Base-by-base conservation (phyloP, 1,139 yeast species). In the Geotrichum citri-aurantii region DNA sequence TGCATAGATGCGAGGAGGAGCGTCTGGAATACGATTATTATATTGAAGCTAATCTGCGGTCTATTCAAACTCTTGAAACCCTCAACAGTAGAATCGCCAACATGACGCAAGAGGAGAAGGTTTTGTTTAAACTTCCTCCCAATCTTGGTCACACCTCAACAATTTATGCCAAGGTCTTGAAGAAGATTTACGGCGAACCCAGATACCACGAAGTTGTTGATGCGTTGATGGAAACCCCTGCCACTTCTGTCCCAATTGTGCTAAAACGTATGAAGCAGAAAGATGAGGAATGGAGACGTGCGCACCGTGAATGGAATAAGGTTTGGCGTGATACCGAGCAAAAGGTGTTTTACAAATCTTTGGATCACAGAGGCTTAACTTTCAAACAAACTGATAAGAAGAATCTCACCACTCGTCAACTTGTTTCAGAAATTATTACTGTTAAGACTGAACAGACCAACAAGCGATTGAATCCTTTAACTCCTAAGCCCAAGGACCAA, bases 271-370 rank as follows among this genome's bases (percentile, higher is more conserved):
- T 93, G 72, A 93, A 93, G 74, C 98, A 93, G 74, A 93, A 93
- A 75, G 99, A 95, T 71, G 98, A 93, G 74, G 99, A 93, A 73
- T 93, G 99, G 99, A 89, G 92, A 73, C 84, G 97, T 64, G 93
- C 97, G 1, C 99, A 93, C 69, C 83, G 99, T 66, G 99, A 95
- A 73, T 93, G 99, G 99, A 93, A 93, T 73, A 93, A 93, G 71
- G 96, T 92, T 29, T 93, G 99, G 99, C 84, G 99, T 69, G 99
- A 93, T 73, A 85, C 95, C 76, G 99, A 95, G 71, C 97, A 91
- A 70, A 92, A 91, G 69, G 96, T 91, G 0, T 92, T 88, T 72
- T 89, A 84, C 77, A 95, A 93, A 73, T 88, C 97, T 2, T 79
- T 93, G 66, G 99, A 93, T 71, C 99, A 95, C 71, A 79, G 92